Evolutionary conservation across 208 protist species (phyloP).

Genomic region (Leishmania aethiopica): DNA sequence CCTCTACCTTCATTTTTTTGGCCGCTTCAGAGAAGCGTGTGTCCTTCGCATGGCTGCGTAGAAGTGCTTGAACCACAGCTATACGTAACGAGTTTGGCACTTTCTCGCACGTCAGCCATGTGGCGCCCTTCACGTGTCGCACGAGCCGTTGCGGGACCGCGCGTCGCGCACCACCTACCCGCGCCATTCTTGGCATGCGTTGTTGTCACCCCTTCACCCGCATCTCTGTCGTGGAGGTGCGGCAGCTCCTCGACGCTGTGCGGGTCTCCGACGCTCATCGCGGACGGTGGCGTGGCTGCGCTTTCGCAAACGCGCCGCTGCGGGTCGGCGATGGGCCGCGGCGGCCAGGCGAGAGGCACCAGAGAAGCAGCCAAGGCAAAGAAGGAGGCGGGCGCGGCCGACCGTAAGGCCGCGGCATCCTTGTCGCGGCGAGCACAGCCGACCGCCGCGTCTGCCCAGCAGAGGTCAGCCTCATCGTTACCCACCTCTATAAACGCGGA

Average conservation of each 20-base stretch:
- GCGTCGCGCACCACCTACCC: not conserved
- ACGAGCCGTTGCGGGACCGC: not conserved
- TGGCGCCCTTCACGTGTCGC: not conserved
- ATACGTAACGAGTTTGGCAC: not conserved
- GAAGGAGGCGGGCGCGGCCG: not conserved
- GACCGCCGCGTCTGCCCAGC: not conserved
- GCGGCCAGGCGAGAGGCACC: not conserved
- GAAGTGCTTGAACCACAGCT: not conserved
- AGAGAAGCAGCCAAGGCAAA: not conserved
- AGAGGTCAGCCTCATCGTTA: not conserved
- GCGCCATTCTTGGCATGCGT: not conserved
- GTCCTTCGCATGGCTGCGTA: not conserved
- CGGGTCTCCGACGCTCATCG: not conserved
- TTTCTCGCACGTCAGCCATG: not conserved
- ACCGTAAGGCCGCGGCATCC: not conserved
- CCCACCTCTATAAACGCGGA: not conserved
- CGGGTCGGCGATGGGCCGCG: constrained; percentile 2
- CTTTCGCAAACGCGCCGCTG: constrained; percentile 1
- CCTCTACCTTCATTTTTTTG: not conserved
- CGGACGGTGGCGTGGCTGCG: not conserved
- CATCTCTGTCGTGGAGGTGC: not conserved
- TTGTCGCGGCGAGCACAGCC: not conserved
- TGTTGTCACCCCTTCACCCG: not conserved
- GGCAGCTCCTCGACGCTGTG: not conserved
- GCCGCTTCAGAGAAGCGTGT: not conserved